phyloP scores from a whole-genome alignment of 768 basidiomycete genomes.

The Phlebiopsis flavidoalba region DNA sequence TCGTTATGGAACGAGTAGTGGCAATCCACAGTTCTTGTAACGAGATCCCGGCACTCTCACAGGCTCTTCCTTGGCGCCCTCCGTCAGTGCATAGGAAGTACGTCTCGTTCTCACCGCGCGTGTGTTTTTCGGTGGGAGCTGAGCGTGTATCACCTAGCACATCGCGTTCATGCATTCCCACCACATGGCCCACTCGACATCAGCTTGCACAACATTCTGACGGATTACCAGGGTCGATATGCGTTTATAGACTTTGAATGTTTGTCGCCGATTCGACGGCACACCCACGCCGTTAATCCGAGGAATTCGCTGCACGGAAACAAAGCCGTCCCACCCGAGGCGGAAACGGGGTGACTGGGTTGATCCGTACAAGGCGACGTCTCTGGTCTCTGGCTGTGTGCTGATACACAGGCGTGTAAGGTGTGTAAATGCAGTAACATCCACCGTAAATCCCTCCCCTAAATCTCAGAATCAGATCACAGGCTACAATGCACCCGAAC shows the following conservation, averaged over 20 bases:
- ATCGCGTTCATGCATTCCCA: slow-evolving; percentile 65
- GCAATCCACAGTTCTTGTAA: slow-evolving; percentile 59
- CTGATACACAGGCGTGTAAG: slow-evolving; percentile 63
- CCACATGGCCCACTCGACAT: slow-evolving; percentile 68
- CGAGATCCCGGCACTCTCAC: slow-evolving; percentile 43
- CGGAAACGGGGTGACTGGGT: slow-evolving; percentile 41
- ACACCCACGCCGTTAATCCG: slow-evolving; percentile 32
- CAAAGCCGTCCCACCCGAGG: slow-evolving; percentile 67
- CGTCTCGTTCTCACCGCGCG: slow-evolving; percentile 9
- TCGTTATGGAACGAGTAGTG: slow-evolving; percentile 84
- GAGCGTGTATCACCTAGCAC: slow-evolving; percentile 39
- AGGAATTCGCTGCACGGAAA: slow-evolving; percentile 56
- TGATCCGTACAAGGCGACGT: slow-evolving; percentile 73
- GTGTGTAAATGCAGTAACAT: slow-evolving; percentile 29
- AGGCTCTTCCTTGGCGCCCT: slow-evolving; percentile 50
- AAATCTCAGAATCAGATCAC: slow-evolving; percentile 37
- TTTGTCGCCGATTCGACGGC: slow-evolving; percentile 49
- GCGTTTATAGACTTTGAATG: slow-evolving; percentile 74
- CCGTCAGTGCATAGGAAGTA: slow-evolving; percentile 69
- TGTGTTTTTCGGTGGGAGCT: not conserved
- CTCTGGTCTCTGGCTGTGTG: slow-evolving; percentile 62
- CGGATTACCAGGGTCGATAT: slow-evolving; percentile 58
- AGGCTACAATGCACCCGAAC: slow-evolving; percentile 52
- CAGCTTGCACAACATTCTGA: slow-evolving; percentile 62
- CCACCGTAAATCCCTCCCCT: not conserved